Evolutionary conservation across 192 early-diverging fungal genomes (phyloP).

Genomic region (Umbelopsis ramanniana): DNA sequence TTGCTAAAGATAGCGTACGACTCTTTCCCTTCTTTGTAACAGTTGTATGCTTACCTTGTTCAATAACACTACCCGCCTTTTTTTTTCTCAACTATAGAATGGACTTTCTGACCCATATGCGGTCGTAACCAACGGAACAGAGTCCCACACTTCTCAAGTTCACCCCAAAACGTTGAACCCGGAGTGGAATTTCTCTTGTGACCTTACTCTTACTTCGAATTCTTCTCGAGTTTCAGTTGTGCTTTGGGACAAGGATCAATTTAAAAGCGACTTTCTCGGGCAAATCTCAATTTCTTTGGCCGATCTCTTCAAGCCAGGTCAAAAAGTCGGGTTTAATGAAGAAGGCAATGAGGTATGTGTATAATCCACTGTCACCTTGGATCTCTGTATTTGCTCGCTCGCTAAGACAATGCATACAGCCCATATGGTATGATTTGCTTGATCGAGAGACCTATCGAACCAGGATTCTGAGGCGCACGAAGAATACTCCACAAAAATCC

Average conservation of each 20-base stretch:
- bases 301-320: constrained; percentile 50
- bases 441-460: neutral
- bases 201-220: constrained; percentile 47
- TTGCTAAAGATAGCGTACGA: constrained; percentile 5
- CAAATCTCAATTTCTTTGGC: constrained; percentile 53
- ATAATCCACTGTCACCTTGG: neutral
- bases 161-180: constrained; percentile 63
- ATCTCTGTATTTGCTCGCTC: neutral
- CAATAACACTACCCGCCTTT: too few species aligned
- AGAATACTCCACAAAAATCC: neutral
- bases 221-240: constrained; percentile 42
- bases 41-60: too few species aligned
- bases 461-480: neutral
- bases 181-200: constrained; percentile 60
- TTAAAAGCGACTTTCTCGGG: constrained; percentile 67
- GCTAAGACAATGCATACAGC: neutral
- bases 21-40: neutral
- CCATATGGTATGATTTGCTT: neutral
- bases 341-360: constrained; percentile 48
- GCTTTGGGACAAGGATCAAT: constrained; percentile 71
- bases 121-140: constrained; percentile 55
- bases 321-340: constrained; percentile 48
- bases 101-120: constrained; percentile 39
- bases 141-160: constrained; percentile 57
- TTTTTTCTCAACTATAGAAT: neutral